phyloP scores from a whole-genome alignment of 768 basidiomycete species.

The Lentinula sp. region DNA sequence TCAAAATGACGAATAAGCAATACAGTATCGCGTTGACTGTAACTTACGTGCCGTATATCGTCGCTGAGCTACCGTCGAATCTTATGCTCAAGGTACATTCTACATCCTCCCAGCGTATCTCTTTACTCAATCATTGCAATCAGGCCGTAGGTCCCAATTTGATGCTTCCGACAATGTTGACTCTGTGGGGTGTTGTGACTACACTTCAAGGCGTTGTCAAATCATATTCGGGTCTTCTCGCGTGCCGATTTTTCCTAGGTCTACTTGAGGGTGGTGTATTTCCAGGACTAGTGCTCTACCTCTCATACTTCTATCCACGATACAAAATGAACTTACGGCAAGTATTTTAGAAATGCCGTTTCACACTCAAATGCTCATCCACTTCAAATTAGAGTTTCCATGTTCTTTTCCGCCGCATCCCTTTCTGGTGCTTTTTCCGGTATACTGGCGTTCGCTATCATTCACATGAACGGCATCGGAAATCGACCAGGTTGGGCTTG shows the following conservation, averaged over 20 bases:
- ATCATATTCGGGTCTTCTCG: conserved; percentile 37
- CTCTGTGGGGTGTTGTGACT: conserved; percentile 63
- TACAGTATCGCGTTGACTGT: conserved; percentile 47
- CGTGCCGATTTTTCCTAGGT: conserved; percentile 46
- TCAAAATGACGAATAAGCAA: conserved; percentile 42
- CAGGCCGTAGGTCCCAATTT: conserved; percentile 51
- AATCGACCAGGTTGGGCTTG: conserved; percentile 23
- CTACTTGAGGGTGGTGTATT: conserved; percentile 52
- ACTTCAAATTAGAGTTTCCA: conserved; percentile 24
- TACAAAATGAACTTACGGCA: conserved; percentile 42
- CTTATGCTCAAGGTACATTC: conserved; percentile 43
- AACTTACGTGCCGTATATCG: conserved; percentile 49
- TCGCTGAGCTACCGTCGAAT: conserved; percentile 57
- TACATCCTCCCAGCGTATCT: background rate
- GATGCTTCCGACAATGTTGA: conserved; percentile 54
- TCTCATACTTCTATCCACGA: conserved; percentile 36
- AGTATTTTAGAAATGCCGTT: conserved; percentile 6
- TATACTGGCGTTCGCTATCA: conserved; percentile 60
- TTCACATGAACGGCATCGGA: conserved; percentile 53
- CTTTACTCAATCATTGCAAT: conserved; percentile 9
- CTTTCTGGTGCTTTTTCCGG: conserved; percentile 66
- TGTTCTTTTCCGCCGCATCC: conserved; percentile 47
- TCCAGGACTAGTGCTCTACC: conserved; percentile 33
- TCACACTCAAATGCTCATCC: conserved; percentile 25
- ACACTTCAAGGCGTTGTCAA: conserved; percentile 55